Percentiles rank a stretch among this genome's conserved stretches.
These are phyloP conservation scores for Penicillium corylophilum DNA, from an alignment of 2,329 filamentous ascomycete species.

Conservation along the genomic window DNA sequence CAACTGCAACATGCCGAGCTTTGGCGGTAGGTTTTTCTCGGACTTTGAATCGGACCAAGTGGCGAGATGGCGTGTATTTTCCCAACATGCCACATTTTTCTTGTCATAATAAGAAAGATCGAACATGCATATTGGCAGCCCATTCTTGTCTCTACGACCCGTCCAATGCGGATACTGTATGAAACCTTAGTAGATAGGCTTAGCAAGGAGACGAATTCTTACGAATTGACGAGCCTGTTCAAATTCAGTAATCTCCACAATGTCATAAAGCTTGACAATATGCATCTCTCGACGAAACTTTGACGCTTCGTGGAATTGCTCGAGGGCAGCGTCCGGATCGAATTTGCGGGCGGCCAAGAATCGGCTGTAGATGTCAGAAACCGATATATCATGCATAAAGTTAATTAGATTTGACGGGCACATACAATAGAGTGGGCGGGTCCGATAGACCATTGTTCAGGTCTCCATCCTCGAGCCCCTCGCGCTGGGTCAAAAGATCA, in stretches of 20 bases:
- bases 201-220: neutral
- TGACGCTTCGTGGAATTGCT: slow-evolving; percentile 15
- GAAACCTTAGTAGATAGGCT: too few species aligned
- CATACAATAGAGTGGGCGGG: neutral
- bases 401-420: too few species aligned
- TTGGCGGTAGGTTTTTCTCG: neutral
- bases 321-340: slow-evolving; percentile 12
- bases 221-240: slow-evolving; percentile 22
- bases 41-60: slow-evolving; percentile 1
- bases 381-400: too few species aligned
- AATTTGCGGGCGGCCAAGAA: slow-evolving; percentile 19
- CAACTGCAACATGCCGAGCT: slow-evolving; percentile 21
- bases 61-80: slow-evolving; percentile 5
- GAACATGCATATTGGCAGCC: slow-evolving; percentile 22
- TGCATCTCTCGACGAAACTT: slow-evolving; percentile 16
- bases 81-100: slow-evolving; percentile 16
- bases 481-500: too few species aligned
- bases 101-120: slow-evolving; percentile 14
- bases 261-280: slow-evolving; percentile 15
- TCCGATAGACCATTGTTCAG: neutral
- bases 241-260: slow-evolving; percentile 18
- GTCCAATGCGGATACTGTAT: slow-evolving; percentile 30
- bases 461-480: too few species aligned
- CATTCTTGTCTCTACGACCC: slow-evolving; percentile 22
- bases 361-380: slow-evolving; percentile 9